Conservation (phyloP, 257 asterid genomes). For the Gentiana dahurica region DNA sequence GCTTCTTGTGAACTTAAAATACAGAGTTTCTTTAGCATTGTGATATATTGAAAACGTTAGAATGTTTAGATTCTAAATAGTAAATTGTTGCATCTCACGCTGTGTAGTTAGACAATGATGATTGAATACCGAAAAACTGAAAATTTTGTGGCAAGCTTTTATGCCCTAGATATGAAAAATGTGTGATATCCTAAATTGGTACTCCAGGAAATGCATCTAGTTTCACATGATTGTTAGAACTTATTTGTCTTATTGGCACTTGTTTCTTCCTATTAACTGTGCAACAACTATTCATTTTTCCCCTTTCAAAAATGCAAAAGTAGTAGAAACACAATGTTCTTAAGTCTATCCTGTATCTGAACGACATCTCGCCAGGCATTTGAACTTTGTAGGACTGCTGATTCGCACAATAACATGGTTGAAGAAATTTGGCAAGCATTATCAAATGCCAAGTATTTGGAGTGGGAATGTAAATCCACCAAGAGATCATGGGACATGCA, state of each 20-base stretch:
- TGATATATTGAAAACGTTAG: not conserved
- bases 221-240: too few relatives aligned
- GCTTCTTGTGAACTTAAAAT: too few relatives aligned
- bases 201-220: too few relatives aligned
- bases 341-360: not conserved
- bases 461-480: slow-evolving; percentile 70
- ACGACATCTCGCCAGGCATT: slow-evolving; percentile 39
- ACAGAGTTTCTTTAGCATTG: too few relatives aligned
- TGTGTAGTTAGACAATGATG: too few relatives aligned
- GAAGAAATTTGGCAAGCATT: slow-evolving; percentile 96
- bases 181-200: too few relatives aligned
- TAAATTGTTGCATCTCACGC: not conserved
- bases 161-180: too few relatives aligned
- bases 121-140: too few relatives aligned
- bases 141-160: too few relatives aligned
- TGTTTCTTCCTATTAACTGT: not conserved
- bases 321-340: not conserved
- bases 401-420: slow-evolving; percentile 69
- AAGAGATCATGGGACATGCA: slow-evolving; percentile 66
- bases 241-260: not conserved
- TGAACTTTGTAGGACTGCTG: slow-evolving; percentile 68
- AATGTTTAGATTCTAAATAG: not conserved
- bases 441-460: slow-evolving; percentile 69
- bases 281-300: not conserved
- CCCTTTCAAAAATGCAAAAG: not conserved